These are phyloP conservation scores for Cystobasidium onofrii DNA, from an alignment of 768 basidiomycete species.

Conservation along the genomic window DNA sequence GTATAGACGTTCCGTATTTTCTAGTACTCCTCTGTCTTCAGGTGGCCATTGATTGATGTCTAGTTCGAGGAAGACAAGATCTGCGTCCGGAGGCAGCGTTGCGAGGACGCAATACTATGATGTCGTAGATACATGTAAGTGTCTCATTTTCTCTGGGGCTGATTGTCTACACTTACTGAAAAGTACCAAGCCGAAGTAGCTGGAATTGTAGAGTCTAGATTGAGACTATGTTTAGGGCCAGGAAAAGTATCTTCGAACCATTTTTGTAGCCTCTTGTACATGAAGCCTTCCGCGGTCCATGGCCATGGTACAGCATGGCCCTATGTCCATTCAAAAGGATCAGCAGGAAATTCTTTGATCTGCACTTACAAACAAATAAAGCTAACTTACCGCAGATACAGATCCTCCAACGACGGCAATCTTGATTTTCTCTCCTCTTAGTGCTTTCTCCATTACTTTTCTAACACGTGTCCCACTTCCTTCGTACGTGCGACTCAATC, in stretches of 20 bases:
- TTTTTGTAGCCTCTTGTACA: constrained; percentile 21
- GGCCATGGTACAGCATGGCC: constrained; percentile 24
- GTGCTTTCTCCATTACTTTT: constrained; percentile 36
- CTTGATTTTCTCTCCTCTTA: constrained; percentile 36
- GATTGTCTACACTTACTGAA: constrained; percentile 4
- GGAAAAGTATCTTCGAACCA: constrained; percentile 33
- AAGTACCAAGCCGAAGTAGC: constrained; percentile 29
- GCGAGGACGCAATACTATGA: constrained; percentile 25
- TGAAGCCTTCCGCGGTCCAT: constrained; percentile 26
- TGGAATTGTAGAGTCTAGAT: constrained; percentile 17
- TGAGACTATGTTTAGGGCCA: constrained; percentile 7
- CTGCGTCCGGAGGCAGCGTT: constrained; percentile 22
- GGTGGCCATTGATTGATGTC: constrained; percentile 31
- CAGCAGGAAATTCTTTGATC: neutral
- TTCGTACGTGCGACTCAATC: constrained; percentile 36
- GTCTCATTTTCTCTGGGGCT: too few species aligned
- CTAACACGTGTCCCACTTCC: constrained; percentile 36
- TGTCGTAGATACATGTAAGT: too few species aligned
- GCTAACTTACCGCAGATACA: constrained; percentile 17
- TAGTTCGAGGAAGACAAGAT: constrained; percentile 22
- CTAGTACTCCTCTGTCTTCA: constrained; percentile 8
- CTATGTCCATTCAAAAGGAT: neutral
- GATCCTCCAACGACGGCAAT: constrained; percentile 37
- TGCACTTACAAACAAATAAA: neutral
- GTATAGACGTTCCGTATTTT: constrained; percentile 30